A percentile compares a stretch with the other conserved stretches of the same genome.
Conservation (phyloP, 1,284 basidiomycete species). For the Puccinia hordei region DNA sequence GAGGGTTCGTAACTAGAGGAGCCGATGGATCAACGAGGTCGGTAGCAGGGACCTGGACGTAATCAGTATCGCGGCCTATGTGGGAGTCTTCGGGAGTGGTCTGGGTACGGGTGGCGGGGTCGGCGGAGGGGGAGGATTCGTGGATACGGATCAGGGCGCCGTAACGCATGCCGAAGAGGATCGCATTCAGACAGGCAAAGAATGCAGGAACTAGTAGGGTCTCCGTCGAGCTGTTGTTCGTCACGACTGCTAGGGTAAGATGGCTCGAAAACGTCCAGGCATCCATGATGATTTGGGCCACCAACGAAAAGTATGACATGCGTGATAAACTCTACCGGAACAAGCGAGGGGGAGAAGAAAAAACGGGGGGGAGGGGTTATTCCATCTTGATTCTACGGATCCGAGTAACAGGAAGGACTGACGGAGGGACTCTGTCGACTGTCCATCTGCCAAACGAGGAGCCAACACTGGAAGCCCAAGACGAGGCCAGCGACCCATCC, state of each 20-base stretch:
- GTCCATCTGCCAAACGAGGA: constrained; percentile 59
- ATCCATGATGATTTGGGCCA: constrained; percentile 57
- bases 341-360: not conserved
- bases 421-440: constrained; percentile 55
- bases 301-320: constrained; percentile 55
- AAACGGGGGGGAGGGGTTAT: too few relatives aligned
- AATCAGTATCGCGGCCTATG: constrained; percentile 37
- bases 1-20: constrained; percentile 8
- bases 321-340: constrained; percentile 53
- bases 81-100: not conserved
- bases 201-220: constrained; percentile 55
- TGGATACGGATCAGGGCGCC: constrained; percentile 55
- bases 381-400: not conserved
- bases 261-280: constrained; percentile 51
- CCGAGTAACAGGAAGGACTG: not conserved
- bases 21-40: constrained; percentile 7
- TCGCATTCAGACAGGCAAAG: constrained; percentile 55
- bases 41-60: constrained; percentile 28
- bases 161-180: constrained; percentile 57
- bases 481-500: constrained; percentile 55
- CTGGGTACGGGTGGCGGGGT: constrained; percentile 25
- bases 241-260: not conserved
- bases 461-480: constrained; percentile 54
- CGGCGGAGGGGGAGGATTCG: constrained; percentile 37
- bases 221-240: constrained; percentile 54